Base-by-base conservation (phyloP, 176 grass and related monocot species). In the Raddia guianensis region DNA sequence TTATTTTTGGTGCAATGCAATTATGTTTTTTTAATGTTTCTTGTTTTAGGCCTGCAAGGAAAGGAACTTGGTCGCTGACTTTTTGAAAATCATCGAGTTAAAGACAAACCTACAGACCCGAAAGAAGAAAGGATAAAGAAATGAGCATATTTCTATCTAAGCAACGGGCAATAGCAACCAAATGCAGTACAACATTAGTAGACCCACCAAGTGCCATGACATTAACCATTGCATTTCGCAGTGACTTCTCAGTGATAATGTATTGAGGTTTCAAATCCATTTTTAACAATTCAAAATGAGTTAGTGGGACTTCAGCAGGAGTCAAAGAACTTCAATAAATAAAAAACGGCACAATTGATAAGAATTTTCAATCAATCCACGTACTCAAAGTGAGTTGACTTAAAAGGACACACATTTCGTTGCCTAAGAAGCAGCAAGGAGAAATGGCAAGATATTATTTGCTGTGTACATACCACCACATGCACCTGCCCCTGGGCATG, bases 21-120 rank as follows among this genome's bases (percentile, higher is more conserved):
- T n/a, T n/a, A n/a, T n/a, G n/a, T n/a, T n/a, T n/a, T n/a, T n/a
- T n/a, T n/a, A n/a, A n/a, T n/a, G n/a, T n/a, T n/a, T n/a, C n/a
- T n/a, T n/a, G 95, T 75, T 98, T 98, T 56, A 98, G 92, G 79
- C 95, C 95, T 14, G 95, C 95, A 74, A 98, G 95, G 72, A 98
- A 98, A 62, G 95, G 95, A 54, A 98, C 90, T 70, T 95, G 87
- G 35, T 98, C 90, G 75, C 95, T 98, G 78, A 98, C 86, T 86
- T 93, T 98, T 86, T 98, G 95, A 80, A 98, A 98, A 89, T 98
- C 95, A 89, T 98, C 95, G 90, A 34, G 86, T 93, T 73, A 98
- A 89, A 65, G 35, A 55, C 18, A n/a, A n/a, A n/a, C n/a, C n/a
- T n/a, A n/a, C n/a, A n/a, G n/a, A n/a, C n/a, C n/a, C n/a, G n/a